Percentiles rank a stretch among this genome's conserved stretches.
phyloP scores from a whole-genome alignment of 73 alveolate genomes.

The Tetrahymena elliotti region DNA sequence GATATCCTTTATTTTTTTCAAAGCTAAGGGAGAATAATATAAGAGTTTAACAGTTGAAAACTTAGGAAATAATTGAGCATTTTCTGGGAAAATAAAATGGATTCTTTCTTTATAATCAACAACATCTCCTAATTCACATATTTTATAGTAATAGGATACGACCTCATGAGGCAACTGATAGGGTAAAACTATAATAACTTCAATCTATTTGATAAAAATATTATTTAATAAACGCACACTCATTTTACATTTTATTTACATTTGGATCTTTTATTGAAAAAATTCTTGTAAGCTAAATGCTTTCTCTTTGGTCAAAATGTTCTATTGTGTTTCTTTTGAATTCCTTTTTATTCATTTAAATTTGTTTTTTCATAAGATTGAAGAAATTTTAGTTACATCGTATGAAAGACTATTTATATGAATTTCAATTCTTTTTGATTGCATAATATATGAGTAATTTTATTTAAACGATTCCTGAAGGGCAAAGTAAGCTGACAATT shows the following conservation, averaged over 20 bases:
- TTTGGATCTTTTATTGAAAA: conserved; percentile 78
- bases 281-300: conserved; percentile 76
- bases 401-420: conserved; percentile 75
- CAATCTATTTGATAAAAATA: neutral
- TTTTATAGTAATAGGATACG: conserved; percentile 76
- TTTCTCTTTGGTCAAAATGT: conserved; percentile 79
- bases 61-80: conserved; percentile 68
- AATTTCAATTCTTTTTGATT: conserved; percentile 73
- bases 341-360: conserved; percentile 31
- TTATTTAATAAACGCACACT: conserved; percentile 41
- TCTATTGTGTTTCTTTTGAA: conserved; percentile 80
- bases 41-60: conserved; percentile 73
- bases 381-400: neutral
- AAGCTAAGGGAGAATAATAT: conserved; percentile 73
- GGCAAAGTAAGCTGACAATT: neutral
- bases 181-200: neutral
- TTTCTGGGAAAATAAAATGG: conserved; percentile 75
- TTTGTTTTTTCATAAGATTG: neutral
- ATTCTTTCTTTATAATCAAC: conserved; percentile 71
- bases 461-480: conserved; percentile 78
- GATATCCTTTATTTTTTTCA: conserved; percentile 63
- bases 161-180: conserved; percentile 79
- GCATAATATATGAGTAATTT: conserved; percentile 76
- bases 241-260: conserved; percentile 67
- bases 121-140: conserved; percentile 82